Percentiles rank a stretch among this genome's conserved stretches.
These are phyloP conservation scores for Penicillium desertorum DNA, from an alignment of 495 filamentous ascomycete species.

Conservation along the genomic window DNA sequence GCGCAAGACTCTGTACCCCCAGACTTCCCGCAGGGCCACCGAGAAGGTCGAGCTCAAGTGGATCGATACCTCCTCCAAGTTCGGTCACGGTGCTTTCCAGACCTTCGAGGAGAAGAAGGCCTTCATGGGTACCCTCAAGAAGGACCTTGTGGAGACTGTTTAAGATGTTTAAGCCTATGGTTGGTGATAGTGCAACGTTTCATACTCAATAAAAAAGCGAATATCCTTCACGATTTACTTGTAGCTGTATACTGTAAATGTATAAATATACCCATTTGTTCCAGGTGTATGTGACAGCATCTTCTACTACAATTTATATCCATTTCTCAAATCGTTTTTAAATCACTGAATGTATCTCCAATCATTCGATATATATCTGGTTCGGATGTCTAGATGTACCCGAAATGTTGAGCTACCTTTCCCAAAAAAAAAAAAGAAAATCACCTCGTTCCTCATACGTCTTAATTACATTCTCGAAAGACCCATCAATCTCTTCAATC, in stretches of 20 bases:
- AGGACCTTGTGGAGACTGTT: conserved; percentile 76
- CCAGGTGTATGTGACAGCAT: not conserved
- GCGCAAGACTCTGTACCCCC: conserved; percentile 97
- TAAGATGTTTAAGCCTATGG: conserved; percentile 58
- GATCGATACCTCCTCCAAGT: conserved; percentile 99
- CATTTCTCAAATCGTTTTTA: not conserved
- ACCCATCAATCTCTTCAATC: not conserved
- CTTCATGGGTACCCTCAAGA: conserved; percentile 98
- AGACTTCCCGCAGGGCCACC: conserved; percentile 89
- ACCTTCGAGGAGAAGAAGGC: conserved; percentile 97
- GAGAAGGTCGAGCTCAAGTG: conserved; percentile 99
- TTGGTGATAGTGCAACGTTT: conserved; percentile 44
- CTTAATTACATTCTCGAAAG: not conserved
- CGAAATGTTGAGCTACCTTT: not conserved
- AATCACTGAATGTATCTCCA: not conserved
- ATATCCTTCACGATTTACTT: conserved; percentile 35
- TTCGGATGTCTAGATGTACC: not conserved
- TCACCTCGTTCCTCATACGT: not conserved
- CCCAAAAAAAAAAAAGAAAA: too few relatives aligned
- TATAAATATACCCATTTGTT: not conserved
- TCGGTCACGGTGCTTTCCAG: conserved; percentile 99
- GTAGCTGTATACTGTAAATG: conserved; percentile 13
- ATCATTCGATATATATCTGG: not conserved
- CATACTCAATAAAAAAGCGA: conserved; percentile 52
- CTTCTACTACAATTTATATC: not conserved